Percentiles rank a stretch among this genome's conserved stretches.
Evolutionary conservation across 371 early-diverging fungal genomes (phyloP).

Genomic region (Apophysomyces ossiformis): DNA sequence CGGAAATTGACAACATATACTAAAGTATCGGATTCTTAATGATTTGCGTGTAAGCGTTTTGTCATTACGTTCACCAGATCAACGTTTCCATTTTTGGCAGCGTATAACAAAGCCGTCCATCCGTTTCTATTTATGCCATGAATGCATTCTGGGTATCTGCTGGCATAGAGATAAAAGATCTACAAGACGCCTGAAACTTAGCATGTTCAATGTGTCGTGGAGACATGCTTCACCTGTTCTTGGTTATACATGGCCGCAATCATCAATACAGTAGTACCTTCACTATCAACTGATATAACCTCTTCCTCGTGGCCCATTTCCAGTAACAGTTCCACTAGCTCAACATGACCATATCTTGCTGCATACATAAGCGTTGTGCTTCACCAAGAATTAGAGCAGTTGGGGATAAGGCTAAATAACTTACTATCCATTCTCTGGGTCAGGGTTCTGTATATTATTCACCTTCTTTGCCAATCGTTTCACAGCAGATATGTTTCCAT

Average conservation of each 20-base stretch:
- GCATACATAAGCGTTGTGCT: slow-evolving; percentile 59
- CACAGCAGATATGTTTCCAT: slow-evolving; percentile 56
- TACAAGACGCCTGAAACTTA: slow-evolving; percentile 9
- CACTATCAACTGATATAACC: slow-evolving; percentile 52
- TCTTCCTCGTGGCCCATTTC: slow-evolving; percentile 57
- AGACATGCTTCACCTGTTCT: slow-evolving; percentile 40
- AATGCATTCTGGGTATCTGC: slow-evolving; percentile 52
- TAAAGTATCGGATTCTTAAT: slow-evolving; percentile 10
- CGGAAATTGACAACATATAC: slow-evolving; percentile 51
- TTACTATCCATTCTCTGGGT: slow-evolving; percentile 56
- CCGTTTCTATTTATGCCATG: slow-evolving; percentile 56
- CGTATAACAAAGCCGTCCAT: slow-evolving; percentile 50
- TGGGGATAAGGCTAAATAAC: neutral
- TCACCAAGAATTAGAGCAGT: neutral
- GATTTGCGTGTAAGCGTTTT: neutral
- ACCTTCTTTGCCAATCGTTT: slow-evolving; percentile 51
- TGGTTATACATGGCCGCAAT: slow-evolving; percentile 53
- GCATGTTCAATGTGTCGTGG: neutral
- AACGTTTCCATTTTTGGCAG: slow-evolving; percentile 55
- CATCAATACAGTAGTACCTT: slow-evolving; percentile 57
- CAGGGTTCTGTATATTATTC: slow-evolving; percentile 52
- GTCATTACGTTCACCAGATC: slow-evolving; percentile 47
- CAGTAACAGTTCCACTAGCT: slow-evolving; percentile 45
- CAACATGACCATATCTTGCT: slow-evolving; percentile 46
- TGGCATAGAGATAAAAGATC: slow-evolving; percentile 54